Conservation (phyloP, 805 yeast genomes). For the Torulaspora gathmanii region DNA sequence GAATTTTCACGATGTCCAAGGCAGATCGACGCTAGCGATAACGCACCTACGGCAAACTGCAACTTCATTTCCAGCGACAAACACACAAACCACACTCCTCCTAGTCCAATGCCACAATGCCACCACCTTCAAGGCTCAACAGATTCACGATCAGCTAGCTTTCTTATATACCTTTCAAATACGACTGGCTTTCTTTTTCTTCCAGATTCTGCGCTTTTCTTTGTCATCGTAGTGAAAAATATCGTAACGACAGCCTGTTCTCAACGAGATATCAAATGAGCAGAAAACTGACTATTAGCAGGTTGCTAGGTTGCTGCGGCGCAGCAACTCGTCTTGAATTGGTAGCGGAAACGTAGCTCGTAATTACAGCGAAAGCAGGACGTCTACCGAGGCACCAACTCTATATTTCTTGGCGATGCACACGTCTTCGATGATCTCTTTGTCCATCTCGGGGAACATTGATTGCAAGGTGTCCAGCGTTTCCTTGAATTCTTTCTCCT, state of each 20-base stretch:
- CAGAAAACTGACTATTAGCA: background rate
- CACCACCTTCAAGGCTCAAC: background rate
- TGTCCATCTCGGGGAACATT: slow-evolving; percentile 75
- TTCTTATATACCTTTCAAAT: background rate
- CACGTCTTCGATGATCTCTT: slow-evolving; percentile 64
- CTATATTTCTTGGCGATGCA: slow-evolving; percentile 59
- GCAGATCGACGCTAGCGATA: background rate
- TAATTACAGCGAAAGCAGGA: slow-evolving; percentile 26
- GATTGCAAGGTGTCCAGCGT: slow-evolving; percentile 49
- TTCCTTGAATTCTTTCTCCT: slow-evolving; percentile 42
- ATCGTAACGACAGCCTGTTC: slow-evolving; percentile 7
- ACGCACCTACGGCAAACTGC: background rate
- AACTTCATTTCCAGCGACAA: background rate
- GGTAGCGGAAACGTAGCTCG: background rate
- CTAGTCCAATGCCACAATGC: background rate
- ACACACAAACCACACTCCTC: background rate
- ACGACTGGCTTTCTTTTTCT: slow-evolving; percentile 1
- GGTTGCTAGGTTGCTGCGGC: background rate
- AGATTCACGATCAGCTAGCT: background rate
- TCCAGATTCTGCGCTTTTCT: slow-evolving; percentile 7
- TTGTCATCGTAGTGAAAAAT: background rate
- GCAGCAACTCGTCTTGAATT: background rate
- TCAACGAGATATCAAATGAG: background rate
- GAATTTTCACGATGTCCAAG: background rate
- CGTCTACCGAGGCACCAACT: slow-evolving; percentile 69